Base-by-base conservation (phyloP, 2,329 filamentous ascomycete genomes). In the Aureobasidium sp. region DNA sequence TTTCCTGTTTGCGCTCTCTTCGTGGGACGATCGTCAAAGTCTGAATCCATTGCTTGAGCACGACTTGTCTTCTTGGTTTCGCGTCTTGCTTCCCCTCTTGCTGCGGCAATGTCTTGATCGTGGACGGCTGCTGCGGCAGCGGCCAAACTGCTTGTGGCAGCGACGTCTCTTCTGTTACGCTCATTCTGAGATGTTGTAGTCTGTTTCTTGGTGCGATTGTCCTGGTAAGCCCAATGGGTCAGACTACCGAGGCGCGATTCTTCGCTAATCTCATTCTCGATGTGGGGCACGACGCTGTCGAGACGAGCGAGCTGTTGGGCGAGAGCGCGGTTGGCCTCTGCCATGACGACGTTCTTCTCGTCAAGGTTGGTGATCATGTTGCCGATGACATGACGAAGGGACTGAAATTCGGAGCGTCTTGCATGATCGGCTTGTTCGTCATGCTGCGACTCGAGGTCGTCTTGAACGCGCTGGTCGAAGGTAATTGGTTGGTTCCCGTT, bases 291-390 rank as follows among this genome's bases (percentile, higher is more conserved):
- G 36, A 95, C 87, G 68, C 89, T 87, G 72, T 96, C 89, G 71
- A 97, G 86, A 58, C 95, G 90, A 64, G 84, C 79, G 39, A 97
- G 82, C 71, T 97, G 91, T 71, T 89, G 90, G 67, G 90, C 85
- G 13, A 97, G 84, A 50, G 92, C 90, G 68, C 96, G 90, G 69
- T 93, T 94, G 61, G 94, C 93, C 17, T 93, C 95, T 41, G 90
- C 88, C 62, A 97, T 88, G 68, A 99, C 94, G 68, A 97, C 92
- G 68, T 97, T 96, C 77, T 99, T 99, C 77, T 99, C 94, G 71
- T 99, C 94, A 41, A 97, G 83, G 1, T 92, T 93, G 52, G 91
- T 85, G 48, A 97, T 85, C 80, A 97, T 89, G 68, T 92, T 89
- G 67, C 88, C 85, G 58, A 96, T 87, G 66, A 89, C 87, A 68